phyloP scores from a whole-genome alignment of 2,329 filamentous ascomycete genomes.

The Botrytis fabae region DNA sequence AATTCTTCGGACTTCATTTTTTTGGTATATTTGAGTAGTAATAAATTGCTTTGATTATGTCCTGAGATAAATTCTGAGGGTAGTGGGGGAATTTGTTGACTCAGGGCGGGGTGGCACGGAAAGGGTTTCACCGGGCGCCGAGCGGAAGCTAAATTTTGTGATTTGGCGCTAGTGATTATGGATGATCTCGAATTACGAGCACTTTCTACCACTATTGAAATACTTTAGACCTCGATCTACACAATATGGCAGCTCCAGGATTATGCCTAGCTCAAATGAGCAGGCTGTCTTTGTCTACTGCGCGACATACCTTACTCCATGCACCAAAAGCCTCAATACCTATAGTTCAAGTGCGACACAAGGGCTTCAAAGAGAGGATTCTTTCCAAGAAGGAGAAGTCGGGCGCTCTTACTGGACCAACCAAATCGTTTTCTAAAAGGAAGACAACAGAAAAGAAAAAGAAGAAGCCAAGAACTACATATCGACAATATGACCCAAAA shows the following conservation, averaged over 20 bases:
- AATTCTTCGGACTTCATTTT: conserved; percentile 60
- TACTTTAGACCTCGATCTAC: conserved; percentile 18
- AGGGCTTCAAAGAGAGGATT: conserved; percentile 27
- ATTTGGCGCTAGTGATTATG: conserved; percentile 16
- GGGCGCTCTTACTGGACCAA: conserved; percentile 16
- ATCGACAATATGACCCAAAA: conserved; percentile 42
- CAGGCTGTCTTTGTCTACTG: conserved; percentile 33
- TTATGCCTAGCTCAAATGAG: conserved; percentile 41
- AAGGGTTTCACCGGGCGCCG: conserved; percentile 27
- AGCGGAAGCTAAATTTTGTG: conserved; percentile 13
- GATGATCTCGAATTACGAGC: conserved; percentile 16
- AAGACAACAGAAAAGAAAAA: conserved; percentile 40
- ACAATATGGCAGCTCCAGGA: conserved; percentile 37
- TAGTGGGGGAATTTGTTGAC: conserved; percentile 25
- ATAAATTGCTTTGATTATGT: conserved; percentile 12
- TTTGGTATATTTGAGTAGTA: background rate
- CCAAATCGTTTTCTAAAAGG: conserved; percentile 38
- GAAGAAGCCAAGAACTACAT: conserved; percentile 40
- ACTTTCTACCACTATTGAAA: background rate
- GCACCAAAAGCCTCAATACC: conserved; percentile 30
- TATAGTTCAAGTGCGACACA: conserved; percentile 29
- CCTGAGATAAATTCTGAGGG: conserved; percentile 27
- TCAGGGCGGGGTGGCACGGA: conserved; percentile 21
- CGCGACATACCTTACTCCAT: conserved; percentile 24
- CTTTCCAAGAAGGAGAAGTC: conserved; percentile 32